Evolutionary conservation across 2,329 filamentous ascomycete genomes (phyloP), one percentile per base, ranked within the genome.

Genomic region (Epicoccum sorghinum): DNA sequence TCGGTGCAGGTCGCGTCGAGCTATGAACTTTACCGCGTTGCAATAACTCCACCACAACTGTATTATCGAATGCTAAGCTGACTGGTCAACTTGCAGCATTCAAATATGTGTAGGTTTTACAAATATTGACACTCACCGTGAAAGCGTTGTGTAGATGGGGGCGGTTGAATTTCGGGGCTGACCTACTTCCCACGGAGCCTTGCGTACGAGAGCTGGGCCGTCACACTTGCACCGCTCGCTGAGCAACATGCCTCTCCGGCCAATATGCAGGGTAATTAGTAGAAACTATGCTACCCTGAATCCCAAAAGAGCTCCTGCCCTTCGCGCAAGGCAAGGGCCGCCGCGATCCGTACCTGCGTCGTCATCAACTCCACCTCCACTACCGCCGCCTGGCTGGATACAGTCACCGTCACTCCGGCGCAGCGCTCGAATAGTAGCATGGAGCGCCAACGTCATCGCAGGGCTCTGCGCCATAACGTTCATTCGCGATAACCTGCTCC

Each of bases 401-500:
- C 51, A 47, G 23, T 27, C 44, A 10, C 38, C 44, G 12, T 37
- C 35, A 35, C 59, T 55, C 32, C 50, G 46, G 42, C 57, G 51
- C 36, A 32, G 37, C 35, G 32, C 44, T 23, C 65, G 60, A 25
- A 55, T 55, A 33, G 3, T 61, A 22, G 48, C 49, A 45, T 60
- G 52, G 53, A 58, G 52, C 43, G 33, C 55, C 39, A 60, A 60
- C 23, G 53, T 59, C 32, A 22, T 68, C 37, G 42, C 64, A 40
- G 47, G 55, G 0, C 24, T 64, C 25, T 61, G 52, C 47, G 47
- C 43, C 24, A 29, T 68, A 47, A 44, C 68, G 44, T 67, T 70
- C 54, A n/a, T 78, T 48, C 78, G 78, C 59, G 78, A 80, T 68
- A 64, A 76, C 53, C 36, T 75, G 50, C 8, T 77, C 55, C 71